Conservation (phyloP, 257 asterid genomes). For the Anisodus tanguticus region DNA sequence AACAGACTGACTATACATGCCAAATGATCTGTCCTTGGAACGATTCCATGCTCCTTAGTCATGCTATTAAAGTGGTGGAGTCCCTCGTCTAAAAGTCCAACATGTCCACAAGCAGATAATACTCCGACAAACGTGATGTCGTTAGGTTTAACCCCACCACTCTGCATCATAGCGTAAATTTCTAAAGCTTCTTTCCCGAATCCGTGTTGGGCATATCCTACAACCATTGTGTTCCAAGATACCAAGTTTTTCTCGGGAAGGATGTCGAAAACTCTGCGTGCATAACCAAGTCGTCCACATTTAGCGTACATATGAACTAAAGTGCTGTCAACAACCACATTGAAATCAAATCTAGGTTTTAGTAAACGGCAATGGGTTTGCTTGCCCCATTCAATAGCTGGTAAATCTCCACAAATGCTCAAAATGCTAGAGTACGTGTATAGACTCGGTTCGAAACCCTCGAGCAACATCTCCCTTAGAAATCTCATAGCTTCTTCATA, state of each 20-base stretch:
- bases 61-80: constrained; percentile 59
- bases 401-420: constrained; percentile 74
- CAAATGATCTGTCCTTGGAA: constrained; percentile 66
- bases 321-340: constrained; percentile 77
- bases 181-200: constrained; percentile 68
- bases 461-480: constrained; percentile 49
- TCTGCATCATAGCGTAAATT: constrained; percentile 58
- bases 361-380: constrained; percentile 66
- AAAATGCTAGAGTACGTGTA: constrained; percentile 75
- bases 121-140: constrained; percentile 68
- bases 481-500: constrained; percentile 47
- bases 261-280: constrained; percentile 59
- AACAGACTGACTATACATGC: constrained; percentile 75
- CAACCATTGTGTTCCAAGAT: constrained; percentile 80
- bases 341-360: constrained; percentile 62
- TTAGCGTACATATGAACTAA: constrained; percentile 79
- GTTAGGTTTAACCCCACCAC: constrained; percentile 53
- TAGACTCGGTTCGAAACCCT: constrained; percentile 56
- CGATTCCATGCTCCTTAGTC: constrained; percentile 52
- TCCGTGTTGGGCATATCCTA: constrained; percentile 83
- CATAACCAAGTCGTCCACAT: constrained; percentile 64
- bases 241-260: constrained; percentile 62
- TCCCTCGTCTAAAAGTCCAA: constrained; percentile 67
- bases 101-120: constrained; percentile 73
- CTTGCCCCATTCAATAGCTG: constrained; percentile 77